Evolutionary conservation across 1,284 basidiomycete species (phyloP), one percentile per base, ranked within the genome.

Genomic region (Trametes sp.): DNA sequence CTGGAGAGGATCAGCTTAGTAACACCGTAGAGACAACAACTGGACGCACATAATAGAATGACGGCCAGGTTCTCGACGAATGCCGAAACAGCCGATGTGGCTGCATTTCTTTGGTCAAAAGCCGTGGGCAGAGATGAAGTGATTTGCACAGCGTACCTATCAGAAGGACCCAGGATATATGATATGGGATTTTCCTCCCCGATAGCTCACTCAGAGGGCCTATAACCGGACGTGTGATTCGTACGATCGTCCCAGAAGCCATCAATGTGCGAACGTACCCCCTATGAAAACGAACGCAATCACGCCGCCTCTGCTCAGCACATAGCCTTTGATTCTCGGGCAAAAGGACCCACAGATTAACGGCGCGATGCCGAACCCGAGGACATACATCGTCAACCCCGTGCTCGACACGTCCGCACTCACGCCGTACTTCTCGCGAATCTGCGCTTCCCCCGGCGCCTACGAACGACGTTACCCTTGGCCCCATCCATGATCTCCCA

Each of bases 301-400:
- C 42, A 41, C 7, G 31, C 31, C 38, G 38, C 38, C 10, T 2
- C 13, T 19, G 7, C 2, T 33, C 10, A 41, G 38, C 38, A 8
- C 19, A n/a, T 41, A 4, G 16, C 14, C 4, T n/a, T 2, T 4
- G 4, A 41, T n/a, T 1, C 38, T 19, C 1, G 16, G 19, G 38
- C 6, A 16, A 21, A n/a, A 16, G 21, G 19, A 68, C 70, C n/a
- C 52, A 75, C 72, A 73, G 8, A 75, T 42, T 11, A 73, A 54
- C 11, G 72, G 72, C 1, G 70, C 72, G 33, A 72, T 59, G 9
- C 68, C 70, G 42, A 75, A 72, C 11, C 73, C 73, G 4, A 74
- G 60, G 2, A 75, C 70, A 50, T 75, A 74, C 19, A 74, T 58
- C 4, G 69, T 72, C 3, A 75, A 62, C 4, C 73, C 73, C 11